Percentiles rank a stretch among this genome's conserved stretches.
These are phyloP conservation scores for Fagus crenata DNA, from an alignment of 306 rosid species.

Conservation along the genomic window DNA sequence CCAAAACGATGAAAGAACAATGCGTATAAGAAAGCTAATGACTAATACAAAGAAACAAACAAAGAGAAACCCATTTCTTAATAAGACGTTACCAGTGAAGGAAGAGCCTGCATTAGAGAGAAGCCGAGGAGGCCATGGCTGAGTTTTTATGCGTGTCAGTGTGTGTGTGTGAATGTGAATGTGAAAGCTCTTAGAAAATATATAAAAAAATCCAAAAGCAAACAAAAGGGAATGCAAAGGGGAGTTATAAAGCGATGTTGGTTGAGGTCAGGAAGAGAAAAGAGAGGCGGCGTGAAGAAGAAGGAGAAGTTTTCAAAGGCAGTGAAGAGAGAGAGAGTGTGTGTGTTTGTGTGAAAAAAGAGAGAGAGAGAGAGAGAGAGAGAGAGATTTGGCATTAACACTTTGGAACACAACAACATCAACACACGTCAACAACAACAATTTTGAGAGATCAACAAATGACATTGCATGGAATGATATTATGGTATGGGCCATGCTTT, in stretches of 20 bases:
- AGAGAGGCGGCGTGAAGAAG: slow-evolving; percentile 52
- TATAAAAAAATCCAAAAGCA: neutral
- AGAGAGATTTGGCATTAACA: neutral
- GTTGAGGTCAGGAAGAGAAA: slow-evolving; percentile 6
- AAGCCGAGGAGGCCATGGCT: slow-evolving; percentile 6
- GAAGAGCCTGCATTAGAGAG: slow-evolving; percentile 11
- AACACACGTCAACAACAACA: neutral
- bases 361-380: neutral
- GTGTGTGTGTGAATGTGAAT: too few species aligned
- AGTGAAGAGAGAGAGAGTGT: slow-evolving; percentile 2
- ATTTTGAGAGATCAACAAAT: neutral
- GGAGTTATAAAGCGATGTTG: slow-evolving; percentile 7
- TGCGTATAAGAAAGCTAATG: slow-evolving; percentile 23
- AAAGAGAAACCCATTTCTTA: slow-evolving; percentile 9
- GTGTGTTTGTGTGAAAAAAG: neutral
- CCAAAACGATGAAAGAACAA: slow-evolving; percentile 12
- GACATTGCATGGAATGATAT: slow-evolving; percentile 10
- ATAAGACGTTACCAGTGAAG: slow-evolving; percentile 24
- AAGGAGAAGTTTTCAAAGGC: slow-evolving; percentile 29
- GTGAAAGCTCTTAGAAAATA: too few species aligned
- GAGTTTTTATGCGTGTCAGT: neutral
- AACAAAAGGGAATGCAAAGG: slow-evolving; percentile 9
- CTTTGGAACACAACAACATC: neutral
- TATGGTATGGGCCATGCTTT: neutral
- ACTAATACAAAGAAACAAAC: neutral